These are phyloP conservation scores for Xerocomellus chrysenteron DNA, from an alignment of 768 basidiomycete species.

Conservation along the genomic window DNA sequence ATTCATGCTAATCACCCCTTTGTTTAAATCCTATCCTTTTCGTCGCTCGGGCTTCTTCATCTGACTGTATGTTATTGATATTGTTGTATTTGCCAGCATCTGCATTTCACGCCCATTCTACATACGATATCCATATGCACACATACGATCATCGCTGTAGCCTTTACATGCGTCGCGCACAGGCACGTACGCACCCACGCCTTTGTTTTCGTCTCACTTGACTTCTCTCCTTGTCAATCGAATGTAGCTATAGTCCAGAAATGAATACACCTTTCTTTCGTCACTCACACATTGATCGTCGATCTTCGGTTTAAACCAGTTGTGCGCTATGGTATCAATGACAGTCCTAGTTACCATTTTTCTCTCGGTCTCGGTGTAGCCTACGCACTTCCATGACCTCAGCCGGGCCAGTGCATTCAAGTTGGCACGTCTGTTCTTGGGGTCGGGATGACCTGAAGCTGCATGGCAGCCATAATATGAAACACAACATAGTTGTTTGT, in stretches of 20 bases:
- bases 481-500: too few species aligned
- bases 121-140: background rate
- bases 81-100: background rate
- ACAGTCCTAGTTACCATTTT: too few species aligned
- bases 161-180: conserved; percentile 2
- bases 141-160: conserved; percentile 16
- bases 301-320: too few species aligned
- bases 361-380: too few species aligned
- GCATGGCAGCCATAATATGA: too few species aligned
- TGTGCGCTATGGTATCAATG: too few species aligned
- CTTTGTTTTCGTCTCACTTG: background rate
- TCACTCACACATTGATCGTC: too few species aligned
- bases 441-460: too few species aligned
- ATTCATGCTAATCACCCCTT: conserved; percentile 15
- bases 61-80: background rate
- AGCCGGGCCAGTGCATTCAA: too few species aligned
- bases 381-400: too few species aligned
- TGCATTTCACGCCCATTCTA: conserved; percentile 5
- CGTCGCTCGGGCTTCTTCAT: background rate
- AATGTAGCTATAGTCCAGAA: conserved; percentile 16
- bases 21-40: background rate
- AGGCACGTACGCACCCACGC: background rate
- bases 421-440: too few species aligned
- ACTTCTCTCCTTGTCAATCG: background rate
- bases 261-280: background rate